Evolutionary conservation across 2,329 filamentous ascomycete species (phyloP), one percentile per base, ranked within the genome.

Genomic region (Xylaria sp.): DNA sequence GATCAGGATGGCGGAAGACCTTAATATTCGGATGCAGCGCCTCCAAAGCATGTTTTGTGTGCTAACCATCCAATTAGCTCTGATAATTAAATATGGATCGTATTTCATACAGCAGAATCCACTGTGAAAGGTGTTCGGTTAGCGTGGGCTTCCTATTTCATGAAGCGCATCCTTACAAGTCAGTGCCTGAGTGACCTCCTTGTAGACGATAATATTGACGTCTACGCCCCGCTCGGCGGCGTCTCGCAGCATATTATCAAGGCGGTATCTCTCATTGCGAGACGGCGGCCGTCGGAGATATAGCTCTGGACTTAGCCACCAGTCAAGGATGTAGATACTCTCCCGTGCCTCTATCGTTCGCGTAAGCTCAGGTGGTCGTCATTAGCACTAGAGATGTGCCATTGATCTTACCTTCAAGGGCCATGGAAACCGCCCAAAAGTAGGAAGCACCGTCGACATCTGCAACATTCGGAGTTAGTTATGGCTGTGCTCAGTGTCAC

Each of bases 1-100:
- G 94, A 74, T 97, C 94, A 2, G 95, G 95, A 77, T 97, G 93
- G 22, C 94, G 86, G 79, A 97, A 96, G 11, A 97, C 94, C 50
- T 88, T 87, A 78, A 97, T 96, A 75, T 97, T 97, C 9, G 88
- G 88, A 75, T 96, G 92, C 39, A 95, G 84, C 7, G 81, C 85
- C 76, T 97, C 93, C 33, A 97, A 82, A 47, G 86, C 84, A 75
- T 93, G 89, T 75, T 95, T 96, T 4, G 93, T 97, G 76, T 97
- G 93, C 73, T 89, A 79, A 0, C 10, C 36, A 51, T 56, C 25
- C 39, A 15, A 29, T 65, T 54, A 70, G 61, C 29, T 27, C 6
- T 17, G 13, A 25, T 1, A 17, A 33, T 10, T 3, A 9, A 36
- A 1, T 13, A 39, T 57, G 13, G 45, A 53, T 17, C 11, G 27